Conservation (phyloP, 2,329 filamentous ascomycete species). For the Sarocladium kiliense region DNA sequence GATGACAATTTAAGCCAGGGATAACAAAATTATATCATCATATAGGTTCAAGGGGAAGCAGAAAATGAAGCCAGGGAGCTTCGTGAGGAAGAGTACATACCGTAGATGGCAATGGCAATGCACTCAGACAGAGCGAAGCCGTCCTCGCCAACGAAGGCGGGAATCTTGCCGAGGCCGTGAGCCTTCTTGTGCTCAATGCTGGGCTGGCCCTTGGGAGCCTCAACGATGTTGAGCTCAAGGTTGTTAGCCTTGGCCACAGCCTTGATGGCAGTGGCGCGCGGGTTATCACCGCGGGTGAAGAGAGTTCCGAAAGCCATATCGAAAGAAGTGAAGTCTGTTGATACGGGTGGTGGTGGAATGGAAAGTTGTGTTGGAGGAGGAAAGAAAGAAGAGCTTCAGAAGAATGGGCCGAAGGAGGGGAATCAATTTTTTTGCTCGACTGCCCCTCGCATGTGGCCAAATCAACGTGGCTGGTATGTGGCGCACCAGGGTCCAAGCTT, state of each 20-base stretch:
- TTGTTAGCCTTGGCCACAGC: constrained; percentile 97
- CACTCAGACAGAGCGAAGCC: constrained; percentile 84
- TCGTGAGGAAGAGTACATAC: constrained; percentile 56
- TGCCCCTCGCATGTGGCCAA: constrained; percentile 11
- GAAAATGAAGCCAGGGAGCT: constrained; percentile 3
- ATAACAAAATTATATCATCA: constrained; percentile 12
- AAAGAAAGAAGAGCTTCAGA: constrained; percentile 8
- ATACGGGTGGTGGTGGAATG: constrained; percentile 21
- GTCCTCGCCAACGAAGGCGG: constrained; percentile 87
- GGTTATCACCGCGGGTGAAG: constrained; percentile 76
- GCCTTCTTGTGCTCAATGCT: constrained; percentile 75
- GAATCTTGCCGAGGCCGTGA: constrained; percentile 86
- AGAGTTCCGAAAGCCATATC: constrained; percentile 98
- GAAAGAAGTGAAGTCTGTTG: constrained; percentile 27
- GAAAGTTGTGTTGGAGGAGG: constrained; percentile 19
- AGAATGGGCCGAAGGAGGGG: constrained; percentile 14
- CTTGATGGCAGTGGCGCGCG: constrained; percentile 81
- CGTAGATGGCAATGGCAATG: constrained; percentile 95
- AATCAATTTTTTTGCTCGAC: constrained; percentile 27
- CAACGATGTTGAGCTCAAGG: constrained; percentile 82
- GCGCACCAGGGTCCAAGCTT: constrained; percentile 7
- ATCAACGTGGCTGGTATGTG: constrained; percentile 7
- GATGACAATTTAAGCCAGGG: constrained; percentile 10
- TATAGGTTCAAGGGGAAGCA: constrained; percentile 23
- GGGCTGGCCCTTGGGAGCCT: constrained; percentile 61